phyloP scores from a whole-genome alignment of 2,329 filamentous ascomycete species.

The Claviceps monticola region DNA sequence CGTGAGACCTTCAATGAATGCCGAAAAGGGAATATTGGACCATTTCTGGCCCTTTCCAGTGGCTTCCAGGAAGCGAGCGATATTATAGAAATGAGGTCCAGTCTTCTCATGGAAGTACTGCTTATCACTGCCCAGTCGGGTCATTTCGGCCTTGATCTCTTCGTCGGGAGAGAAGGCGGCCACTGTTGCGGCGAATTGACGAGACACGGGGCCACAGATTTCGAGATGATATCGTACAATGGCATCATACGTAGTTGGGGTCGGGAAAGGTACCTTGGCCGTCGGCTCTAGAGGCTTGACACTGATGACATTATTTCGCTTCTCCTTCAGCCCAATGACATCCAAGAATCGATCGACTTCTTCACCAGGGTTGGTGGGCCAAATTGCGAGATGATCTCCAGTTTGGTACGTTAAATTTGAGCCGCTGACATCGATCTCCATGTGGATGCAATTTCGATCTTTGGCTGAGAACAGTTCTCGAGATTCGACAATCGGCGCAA shows the following conservation, averaged over 20 bases:
- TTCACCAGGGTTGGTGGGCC: slow-evolving; percentile 87
- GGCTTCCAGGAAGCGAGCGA: slow-evolving; percentile 67
- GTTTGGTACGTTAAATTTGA: slow-evolving; percentile 91
- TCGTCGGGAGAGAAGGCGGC: slow-evolving; percentile 85
- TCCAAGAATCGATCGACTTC: slow-evolving; percentile 85
- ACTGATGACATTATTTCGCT: slow-evolving; percentile 69
- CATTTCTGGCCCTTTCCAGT: slow-evolving; percentile 64
- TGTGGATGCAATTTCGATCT: slow-evolving; percentile 87
- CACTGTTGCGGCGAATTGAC: slow-evolving; percentile 81
- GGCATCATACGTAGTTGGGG: slow-evolving; percentile 90
- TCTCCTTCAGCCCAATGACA: slow-evolving; percentile 60
- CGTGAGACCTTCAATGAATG: slow-evolving; percentile 82
- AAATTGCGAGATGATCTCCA: slow-evolving; percentile 91
- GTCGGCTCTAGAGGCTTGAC: slow-evolving; percentile 90
- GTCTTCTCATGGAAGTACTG: slow-evolving; percentile 89
- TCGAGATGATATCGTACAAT: slow-evolving; percentile 93
- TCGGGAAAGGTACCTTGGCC: slow-evolving; percentile 94
- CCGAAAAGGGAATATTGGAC: slow-evolving; percentile 79
- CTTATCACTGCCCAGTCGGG: slow-evolving; percentile 80
- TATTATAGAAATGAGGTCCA: slow-evolving; percentile 69
- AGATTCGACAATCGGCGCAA: slow-evolving; percentile 87
- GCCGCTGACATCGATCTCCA: slow-evolving; percentile 83
- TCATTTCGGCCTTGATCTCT: slow-evolving; percentile 71
- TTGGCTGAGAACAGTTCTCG: slow-evolving; percentile 78
- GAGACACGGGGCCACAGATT: slow-evolving; percentile 86